Base-by-base conservation (phyloP, 2,329 filamentous ascomycete genomes). In the Pseudogymnoascus sp. region DNA sequence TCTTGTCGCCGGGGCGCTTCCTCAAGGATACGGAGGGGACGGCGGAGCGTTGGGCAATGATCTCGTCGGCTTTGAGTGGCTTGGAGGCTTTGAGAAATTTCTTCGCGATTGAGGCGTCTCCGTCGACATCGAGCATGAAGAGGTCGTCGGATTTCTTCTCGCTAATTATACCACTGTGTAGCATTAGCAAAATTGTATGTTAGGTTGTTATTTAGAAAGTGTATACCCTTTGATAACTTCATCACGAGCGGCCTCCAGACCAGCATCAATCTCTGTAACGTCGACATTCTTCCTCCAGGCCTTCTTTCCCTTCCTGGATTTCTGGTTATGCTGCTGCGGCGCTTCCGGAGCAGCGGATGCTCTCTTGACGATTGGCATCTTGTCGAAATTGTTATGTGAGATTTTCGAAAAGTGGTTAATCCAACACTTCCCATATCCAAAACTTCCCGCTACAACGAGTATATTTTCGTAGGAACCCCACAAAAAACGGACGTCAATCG, bases 211-310 rank as follows among this genome's bases (percentile, higher is more conserved):
- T 38, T 56, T 62, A 47, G 31, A 40, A 50, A 56, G 62, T 64
- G 62, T 71, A 65, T 80, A 93, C 91, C 94, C 94, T 80, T 88
- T 84, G 68, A 96, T 94, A 66, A 97, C 88, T 78, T 97, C 90
- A 64, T 95, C 89, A 71, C 94, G 91, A 68, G 95, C 79, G 71
- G 89, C 83, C 66, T 92, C 88, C 35, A 99, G 84, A 65, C 94
- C 94, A 62, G 88, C 79, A 70, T 93, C 84, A 25, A 99, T 84
- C 66, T 96, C 88, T 28, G 90, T 88, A 66, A 97, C 84, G 77
- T 99, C 91, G 75, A 99, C 91, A 78, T 99, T 96, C 76, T 97
- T 99, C 73, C 94, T 85, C 94, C 94, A 99, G 33, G 94, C 93
- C 79, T 96, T 97, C 78, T 97, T 97, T 70, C 95, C 94, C 75